A percentile compares a stretch with the other conserved stretches of the same genome.
These are phyloP conservation scores for Chrysanthemum seticuspe DNA, from an alignment of 129 eudicot genomes.

Conservation along the genomic window DNA sequence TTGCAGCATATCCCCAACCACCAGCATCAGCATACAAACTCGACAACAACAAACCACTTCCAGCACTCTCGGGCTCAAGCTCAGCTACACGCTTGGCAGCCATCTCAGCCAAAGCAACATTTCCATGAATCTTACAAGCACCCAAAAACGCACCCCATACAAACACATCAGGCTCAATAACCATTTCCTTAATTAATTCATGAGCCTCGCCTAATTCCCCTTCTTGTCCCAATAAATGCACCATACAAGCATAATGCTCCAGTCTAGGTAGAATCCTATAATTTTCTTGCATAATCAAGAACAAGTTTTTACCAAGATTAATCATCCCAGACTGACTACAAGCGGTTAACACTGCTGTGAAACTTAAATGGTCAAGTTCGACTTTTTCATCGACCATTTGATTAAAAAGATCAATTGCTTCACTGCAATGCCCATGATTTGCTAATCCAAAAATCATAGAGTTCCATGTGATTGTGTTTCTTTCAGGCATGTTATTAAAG, in stretches of 20 bases:
- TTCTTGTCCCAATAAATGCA: conserved; percentile 67
- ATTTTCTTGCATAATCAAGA: conserved; percentile 55
- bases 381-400: conserved; percentile 50
- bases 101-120: conserved; percentile 62
- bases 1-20: conserved; percentile 58
- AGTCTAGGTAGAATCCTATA: conserved; percentile 53
- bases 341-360: conserved; percentile 72
- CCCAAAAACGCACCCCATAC: conserved; percentile 96
- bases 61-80: conserved; percentile 78
- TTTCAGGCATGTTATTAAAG: conserved; percentile 52
- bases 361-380: conserved; percentile 64
- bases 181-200: conserved; percentile 57
- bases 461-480: conserved; percentile 72
- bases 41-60: conserved; percentile 56
- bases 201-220: conserved; percentile 61
- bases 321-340: conserved; percentile 67
- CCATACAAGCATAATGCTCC: conserved; percentile 90
- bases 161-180: conserved; percentile 54
- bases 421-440: conserved; percentile 61
- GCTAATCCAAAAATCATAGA: conserved; percentile 85
- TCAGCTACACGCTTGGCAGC: conserved; percentile 57
- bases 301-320: conserved; percentile 54
- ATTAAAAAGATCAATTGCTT: conserved; percentile 56
- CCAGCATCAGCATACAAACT: conserved; percentile 63
- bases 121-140: conserved; percentile 60